Base-by-base conservation (phyloP, 495 filamentous ascomycete genomes). In the Polyplosphaeria fusca region DNA sequence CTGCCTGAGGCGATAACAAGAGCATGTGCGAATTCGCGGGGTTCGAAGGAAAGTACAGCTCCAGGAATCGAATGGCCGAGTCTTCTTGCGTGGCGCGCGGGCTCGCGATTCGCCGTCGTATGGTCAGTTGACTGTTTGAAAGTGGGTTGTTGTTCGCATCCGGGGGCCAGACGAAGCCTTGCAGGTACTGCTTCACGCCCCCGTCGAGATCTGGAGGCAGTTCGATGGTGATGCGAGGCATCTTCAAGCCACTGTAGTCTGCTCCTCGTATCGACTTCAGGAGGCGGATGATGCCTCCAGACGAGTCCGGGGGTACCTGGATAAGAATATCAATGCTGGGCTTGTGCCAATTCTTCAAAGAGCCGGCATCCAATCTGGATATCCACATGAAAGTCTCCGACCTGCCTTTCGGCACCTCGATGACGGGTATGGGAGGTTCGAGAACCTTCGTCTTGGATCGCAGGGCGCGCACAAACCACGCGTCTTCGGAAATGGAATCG, bases 201-300 rank as follows among this genome's bases (percentile, higher is more conserved):
- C 67, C 60, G 53, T 92, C 87, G 5, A 88, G 73, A 27, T 77
- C 70, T 49, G 78, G 71, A 4, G 89, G 86, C 20, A 95, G 80
- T 63, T 95, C 90, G 50, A 95, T 82, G 12, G 87, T 91, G 18
- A 95, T 68, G 65, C 83, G 79, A 1, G 90, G 89, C 13, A 73
- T 69, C 5, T 74, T 65, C 11, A 80, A 75, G 2, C 82, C 82
- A 52, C 83, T 79, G 66, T 87, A 91, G 58, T 95, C 88, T 1
- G 89, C 87, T 5, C 73, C 73, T 60, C 82, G 73, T 16, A 95
- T 74, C 18, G 88, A 91, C 49, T 79, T 78, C 1, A 95, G 74
- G 19, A 94, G 75, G 43, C 87, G 78, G 22, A 87, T 81, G 16
- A 95, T 58, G 42, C 85, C 86, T 1, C 88, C 87, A 7, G 87